Conservation (phyloP, 495 filamentous ascomycete genomes). For the Astrocystis sublimbata region DNA sequence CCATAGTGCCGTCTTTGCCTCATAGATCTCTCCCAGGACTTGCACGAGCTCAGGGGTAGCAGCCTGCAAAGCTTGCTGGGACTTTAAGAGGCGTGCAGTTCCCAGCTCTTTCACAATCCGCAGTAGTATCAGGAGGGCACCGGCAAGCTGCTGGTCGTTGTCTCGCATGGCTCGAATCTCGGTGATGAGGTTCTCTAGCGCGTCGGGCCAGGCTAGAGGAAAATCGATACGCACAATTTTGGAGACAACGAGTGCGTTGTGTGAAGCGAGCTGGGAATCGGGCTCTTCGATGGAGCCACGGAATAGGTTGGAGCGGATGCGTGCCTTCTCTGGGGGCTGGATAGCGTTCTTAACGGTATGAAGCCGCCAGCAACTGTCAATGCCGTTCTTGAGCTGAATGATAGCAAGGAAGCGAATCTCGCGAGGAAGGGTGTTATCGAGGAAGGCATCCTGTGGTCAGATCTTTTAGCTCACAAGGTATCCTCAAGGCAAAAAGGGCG, state of each 20-base stretch:
- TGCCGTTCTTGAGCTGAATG: conserved; percentile 93
- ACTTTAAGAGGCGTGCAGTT: conserved; percentile 70
- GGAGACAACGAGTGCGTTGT: conserved; percentile 82
- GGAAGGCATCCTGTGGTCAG: conserved; percentile 64
- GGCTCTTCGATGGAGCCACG: conserved; percentile 73
- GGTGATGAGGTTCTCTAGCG: conserved; percentile 58
- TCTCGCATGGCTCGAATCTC: conserved; percentile 54
- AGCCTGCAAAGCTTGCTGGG: conserved; percentile 69
- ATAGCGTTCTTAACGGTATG: conserved; percentile 66
- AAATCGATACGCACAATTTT: conserved; percentile 90
- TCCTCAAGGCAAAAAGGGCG: no score
- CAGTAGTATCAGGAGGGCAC: conserved; percentile 74
- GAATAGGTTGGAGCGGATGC: conserved; percentile 72
- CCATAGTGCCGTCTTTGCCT: conserved; percentile 73
- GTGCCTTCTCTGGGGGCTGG: conserved; percentile 67
- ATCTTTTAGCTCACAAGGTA: no score
- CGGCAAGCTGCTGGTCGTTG: conserved; percentile 57
- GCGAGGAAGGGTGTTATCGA: conserved; percentile 70
- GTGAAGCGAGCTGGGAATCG: conserved; percentile 69
- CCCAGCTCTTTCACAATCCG: conserved; percentile 88
- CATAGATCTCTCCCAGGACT: conserved; percentile 73
- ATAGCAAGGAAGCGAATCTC: conserved; percentile 85
- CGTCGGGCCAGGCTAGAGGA: conserved; percentile 76
- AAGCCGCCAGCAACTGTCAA: conserved; percentile 91
- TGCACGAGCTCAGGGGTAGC: conserved; percentile 79